A percentile compares a stretch with the other conserved stretches of the same genome.
These are phyloP conservation scores for Conticribra guillardii DNA, from an alignment of 108 stramenopile species.

Conservation along the genomic window DNA sequence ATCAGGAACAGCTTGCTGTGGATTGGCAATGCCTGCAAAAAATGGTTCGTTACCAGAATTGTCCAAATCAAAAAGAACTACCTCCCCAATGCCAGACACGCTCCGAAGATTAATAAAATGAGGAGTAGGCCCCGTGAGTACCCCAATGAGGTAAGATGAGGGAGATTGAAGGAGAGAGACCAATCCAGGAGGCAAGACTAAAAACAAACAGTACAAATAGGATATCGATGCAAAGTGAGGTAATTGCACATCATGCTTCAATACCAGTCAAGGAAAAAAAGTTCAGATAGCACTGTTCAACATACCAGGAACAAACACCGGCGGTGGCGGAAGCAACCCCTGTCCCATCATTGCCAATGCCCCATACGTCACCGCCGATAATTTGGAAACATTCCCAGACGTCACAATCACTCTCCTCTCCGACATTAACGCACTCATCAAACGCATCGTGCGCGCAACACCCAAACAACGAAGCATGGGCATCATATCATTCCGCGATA, in stretches of 20 bases:
- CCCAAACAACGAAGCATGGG: constrained; percentile 58
- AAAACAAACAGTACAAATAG: neutral
- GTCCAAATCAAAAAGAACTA: constrained; percentile 55
- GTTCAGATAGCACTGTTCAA: no score
- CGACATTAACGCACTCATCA: constrained; percentile 48
- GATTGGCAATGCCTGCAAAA: constrained; percentile 36
- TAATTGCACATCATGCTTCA: no score
- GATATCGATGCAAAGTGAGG: no score
- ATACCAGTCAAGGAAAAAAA: no score
- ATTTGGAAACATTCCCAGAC: constrained; percentile 30
- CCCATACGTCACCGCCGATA: constrained; percentile 46
- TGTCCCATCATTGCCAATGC: constrained; percentile 54
- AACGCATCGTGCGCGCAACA: constrained; percentile 31
- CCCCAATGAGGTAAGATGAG: constrained; percentile 54
- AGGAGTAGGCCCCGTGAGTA: constrained; percentile 20
- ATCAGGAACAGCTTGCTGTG: constrained; percentile 39
- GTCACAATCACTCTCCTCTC: constrained; percentile 48
- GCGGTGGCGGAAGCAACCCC: constrained; percentile 44
- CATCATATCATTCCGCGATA: constrained; percentile 44
- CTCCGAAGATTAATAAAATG: constrained; percentile 24
- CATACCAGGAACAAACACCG: constrained; percentile 43
- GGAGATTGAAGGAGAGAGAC: constrained; percentile 27
- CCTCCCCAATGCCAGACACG: constrained; percentile 19
- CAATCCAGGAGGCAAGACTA: constrained; percentile 52
- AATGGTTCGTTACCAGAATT: constrained; percentile 37